phyloP scores from a whole-genome alignment of 345 rosid genomes.

The Eucalyptus brandiana region DNA sequence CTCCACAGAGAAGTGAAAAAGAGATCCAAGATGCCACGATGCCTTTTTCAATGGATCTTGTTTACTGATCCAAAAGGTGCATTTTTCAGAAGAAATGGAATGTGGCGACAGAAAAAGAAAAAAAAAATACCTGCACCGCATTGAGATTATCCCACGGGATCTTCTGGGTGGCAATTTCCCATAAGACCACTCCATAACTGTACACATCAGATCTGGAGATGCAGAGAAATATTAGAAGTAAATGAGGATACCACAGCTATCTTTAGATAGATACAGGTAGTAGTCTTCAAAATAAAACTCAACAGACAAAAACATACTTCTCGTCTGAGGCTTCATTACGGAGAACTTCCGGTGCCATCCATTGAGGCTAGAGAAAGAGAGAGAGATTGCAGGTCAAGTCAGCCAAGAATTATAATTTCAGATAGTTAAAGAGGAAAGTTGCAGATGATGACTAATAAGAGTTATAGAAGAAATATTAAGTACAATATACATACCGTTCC shows the following conservation, averaged over 20 bases:
- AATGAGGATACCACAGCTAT: not conserved
- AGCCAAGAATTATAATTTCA: not conserved
- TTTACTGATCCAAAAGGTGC: not conserved
- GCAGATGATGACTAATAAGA: not conserved
- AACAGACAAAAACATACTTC: constrained; percentile 41
- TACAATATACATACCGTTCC: constrained; percentile 56
- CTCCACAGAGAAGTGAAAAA: not conserved
- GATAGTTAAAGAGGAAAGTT: not conserved
- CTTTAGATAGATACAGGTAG: not conserved
- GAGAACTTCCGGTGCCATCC: constrained; percentile 99
- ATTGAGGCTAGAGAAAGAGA: constrained; percentile 62
- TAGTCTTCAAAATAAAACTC: not conserved
- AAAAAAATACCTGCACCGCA: constrained; percentile 72
- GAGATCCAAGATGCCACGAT: not conserved
- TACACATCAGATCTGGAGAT: constrained; percentile 80
- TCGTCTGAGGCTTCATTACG: constrained; percentile 95
- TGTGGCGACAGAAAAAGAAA: not conserved
- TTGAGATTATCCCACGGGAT: constrained; percentile 97
- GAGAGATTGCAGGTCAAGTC: not conserved
- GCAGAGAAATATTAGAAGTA: not conserved
- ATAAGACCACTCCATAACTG: constrained; percentile 86
- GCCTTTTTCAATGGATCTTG: not conserved
- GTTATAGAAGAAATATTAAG: not conserved
- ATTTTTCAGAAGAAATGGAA: not conserved
- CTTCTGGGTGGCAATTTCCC: constrained; percentile 96